Evolutionary conservation across 2,329 filamentous ascomycete genomes (phyloP).

Genomic region (Beauveria sp.): DNA sequence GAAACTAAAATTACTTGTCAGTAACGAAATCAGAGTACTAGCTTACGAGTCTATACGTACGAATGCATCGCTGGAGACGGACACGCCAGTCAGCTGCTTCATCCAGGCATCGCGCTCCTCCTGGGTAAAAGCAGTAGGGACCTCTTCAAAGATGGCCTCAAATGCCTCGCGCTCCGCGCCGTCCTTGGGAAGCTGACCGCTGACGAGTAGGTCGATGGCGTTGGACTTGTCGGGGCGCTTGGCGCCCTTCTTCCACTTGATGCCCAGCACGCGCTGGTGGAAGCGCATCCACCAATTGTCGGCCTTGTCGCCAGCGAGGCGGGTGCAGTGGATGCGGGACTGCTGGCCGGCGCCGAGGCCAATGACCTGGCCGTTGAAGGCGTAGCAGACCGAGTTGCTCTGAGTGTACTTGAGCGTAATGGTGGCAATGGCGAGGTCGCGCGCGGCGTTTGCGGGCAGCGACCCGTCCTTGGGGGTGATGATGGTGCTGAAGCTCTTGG

Average conservation of each 20-base stretch:
- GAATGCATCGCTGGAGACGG: conserved; percentile 90
- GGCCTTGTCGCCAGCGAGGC: conserved; percentile 93
- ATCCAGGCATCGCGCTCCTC: conserved; percentile 86
- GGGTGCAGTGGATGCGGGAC: conserved; percentile 96
- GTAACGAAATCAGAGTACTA: conserved; percentile 8
- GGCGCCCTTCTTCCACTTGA: conserved; percentile 96
- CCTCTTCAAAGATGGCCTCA: conserved; percentile 82
- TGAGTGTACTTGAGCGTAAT: conserved; percentile 98
- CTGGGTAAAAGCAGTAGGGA: conserved; percentile 71
- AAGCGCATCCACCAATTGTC: conserved; percentile 99
- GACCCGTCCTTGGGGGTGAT: conserved; percentile 76
- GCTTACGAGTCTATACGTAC: conserved; percentile 44
- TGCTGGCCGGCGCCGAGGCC: conserved; percentile 95
- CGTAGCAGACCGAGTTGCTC: conserved; percentile 98
- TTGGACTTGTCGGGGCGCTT: conserved; percentile 98
- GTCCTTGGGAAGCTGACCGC: conserved; percentile 75
- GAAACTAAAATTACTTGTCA: conserved; percentile 56
- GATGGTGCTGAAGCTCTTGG: conserved; percentile 70
- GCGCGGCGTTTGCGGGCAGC: conserved; percentile 72
- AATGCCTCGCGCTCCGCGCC: conserved; percentile 81
- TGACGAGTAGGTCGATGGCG: conserved; percentile 90
- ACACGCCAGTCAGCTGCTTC: conserved; percentile 70
- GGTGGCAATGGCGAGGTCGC: conserved; percentile 89
- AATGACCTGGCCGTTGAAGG: conserved; percentile 84
- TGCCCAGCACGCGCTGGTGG: conserved; percentile 76